Percentiles rank a stretch among this genome's conserved stretches.
phyloP scores from a whole-genome alignment of 768 basidiomycete genomes.

The Thelephora ganbajun region DNA sequence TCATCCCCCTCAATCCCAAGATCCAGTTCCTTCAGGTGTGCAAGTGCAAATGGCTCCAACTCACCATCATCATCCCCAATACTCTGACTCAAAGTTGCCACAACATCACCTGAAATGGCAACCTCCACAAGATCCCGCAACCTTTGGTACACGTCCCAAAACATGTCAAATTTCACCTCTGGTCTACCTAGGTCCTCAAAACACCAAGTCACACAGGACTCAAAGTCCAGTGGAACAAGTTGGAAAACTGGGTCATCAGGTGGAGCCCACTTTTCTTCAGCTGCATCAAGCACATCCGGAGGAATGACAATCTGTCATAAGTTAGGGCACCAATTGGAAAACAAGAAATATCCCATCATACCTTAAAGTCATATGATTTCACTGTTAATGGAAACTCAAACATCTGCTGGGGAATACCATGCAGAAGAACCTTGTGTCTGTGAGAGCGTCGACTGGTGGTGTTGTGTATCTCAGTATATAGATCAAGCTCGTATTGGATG shows the following conservation, averaged over 20 bases:
- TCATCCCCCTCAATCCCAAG: background rate
- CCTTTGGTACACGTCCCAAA: background rate
- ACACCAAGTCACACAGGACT: background rate
- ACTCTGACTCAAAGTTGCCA: background rate
- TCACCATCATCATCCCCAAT: background rate
- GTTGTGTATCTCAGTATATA: background rate
- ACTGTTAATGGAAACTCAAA: background rate
- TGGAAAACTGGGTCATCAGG: constrained; percentile 1
- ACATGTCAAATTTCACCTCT: background rate
- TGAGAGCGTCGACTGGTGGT: background rate
- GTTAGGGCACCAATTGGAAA: background rate
- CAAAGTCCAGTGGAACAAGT: background rate
- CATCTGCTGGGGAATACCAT: background rate
- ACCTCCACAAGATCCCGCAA: background rate
- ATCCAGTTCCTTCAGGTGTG: background rate
- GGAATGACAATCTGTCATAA: background rate
- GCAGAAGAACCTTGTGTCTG: background rate
- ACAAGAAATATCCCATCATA: background rate
- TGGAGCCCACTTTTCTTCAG: background rate
- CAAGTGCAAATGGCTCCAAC: background rate
- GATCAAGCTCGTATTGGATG: background rate
- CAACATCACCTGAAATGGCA: background rate
- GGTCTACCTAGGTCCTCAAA: background rate
- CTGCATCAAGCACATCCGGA: background rate
- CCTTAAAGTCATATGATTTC: background rate